Evolutionary conservation across 306 rosid genomes (phyloP), one percentile per base, ranked within the genome.

Genomic region (Cicer pinnatifidum): DNA sequence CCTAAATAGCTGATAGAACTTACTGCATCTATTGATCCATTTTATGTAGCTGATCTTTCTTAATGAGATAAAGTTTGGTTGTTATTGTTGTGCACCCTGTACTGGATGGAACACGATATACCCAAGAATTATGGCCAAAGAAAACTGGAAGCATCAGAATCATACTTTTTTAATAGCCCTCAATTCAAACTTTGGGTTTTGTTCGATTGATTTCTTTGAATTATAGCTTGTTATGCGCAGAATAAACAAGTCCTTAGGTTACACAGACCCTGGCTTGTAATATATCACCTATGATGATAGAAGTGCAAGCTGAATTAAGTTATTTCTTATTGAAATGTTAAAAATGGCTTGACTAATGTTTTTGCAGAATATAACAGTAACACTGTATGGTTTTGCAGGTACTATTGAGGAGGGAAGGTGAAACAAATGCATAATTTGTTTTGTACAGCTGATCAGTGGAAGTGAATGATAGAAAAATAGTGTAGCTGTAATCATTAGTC

Each of bases 381-480:
- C 48, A 40, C 17, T 75, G 38, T 58, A 56, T 82, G 58, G 5
- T 16, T 69, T 33, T 44, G 47, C 78, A 71, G 82, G 77, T 1
- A 46, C 53, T 76, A 13, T 52, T 54, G 38, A 76, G 12, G 64
- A 72, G 45, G 80, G 75, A 67, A 72, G 76, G 81, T 0, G 47
- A 73, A 80, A 4, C 76, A 46, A 41, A 70, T 67, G 7, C 75
- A 39, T 74, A 43, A 62, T 53, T 52, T 35, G 2, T 73, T 23
- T 16, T 68, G 68, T 53, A 62, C 62, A 75, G 51, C 20, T 71
- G 71, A 47, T 74, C 75, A 77, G 39, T 43, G 70, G 65, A 33
- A 41, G 12, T 8, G 70, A 72, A n/a, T 41, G 17, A 63, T 58
- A 37, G 44, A 56, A 72, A 46, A 73, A 19, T 58, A 51, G 46